Percentiles rank a stretch among this genome's conserved stretches.
Conservation (phyloP, 768 basidiomycete genomes). For the Leucocoprinus sp. region DNA sequence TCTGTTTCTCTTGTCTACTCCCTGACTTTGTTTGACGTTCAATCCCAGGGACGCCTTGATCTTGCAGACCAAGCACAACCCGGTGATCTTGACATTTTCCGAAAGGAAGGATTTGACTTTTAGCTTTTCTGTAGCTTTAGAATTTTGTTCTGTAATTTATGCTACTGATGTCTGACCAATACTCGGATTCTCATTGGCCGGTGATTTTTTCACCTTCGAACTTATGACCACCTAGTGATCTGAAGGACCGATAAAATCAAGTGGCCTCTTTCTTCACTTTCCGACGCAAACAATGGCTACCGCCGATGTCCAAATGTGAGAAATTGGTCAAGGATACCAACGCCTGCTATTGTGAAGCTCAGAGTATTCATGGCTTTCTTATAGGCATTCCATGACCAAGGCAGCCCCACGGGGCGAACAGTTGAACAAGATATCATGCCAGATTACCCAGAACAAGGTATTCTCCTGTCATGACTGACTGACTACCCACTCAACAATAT, state of each 20-base stretch:
- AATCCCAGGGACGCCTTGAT: constrained; percentile 63
- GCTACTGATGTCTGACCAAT: neutral
- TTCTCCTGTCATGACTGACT: neutral
- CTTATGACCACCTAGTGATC: neutral
- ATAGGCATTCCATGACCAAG: constrained; percentile 24
- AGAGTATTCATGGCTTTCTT: constrained; percentile 23
- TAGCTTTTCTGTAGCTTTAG: constrained; percentile 25
- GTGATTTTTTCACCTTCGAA: neutral
- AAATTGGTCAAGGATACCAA: neutral
- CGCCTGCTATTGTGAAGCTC: neutral
- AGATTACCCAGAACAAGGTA: constrained; percentile 74
- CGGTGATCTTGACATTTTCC: constrained; percentile 63
- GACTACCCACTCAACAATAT: neutral
- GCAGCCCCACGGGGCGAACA: constrained; percentile 19
- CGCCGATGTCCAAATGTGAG: constrained; percentile 51
- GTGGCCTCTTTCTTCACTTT: too few species aligned
- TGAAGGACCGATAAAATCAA: too few species aligned
- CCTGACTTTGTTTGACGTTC: constrained; percentile 8
- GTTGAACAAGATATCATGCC: constrained; percentile 69
- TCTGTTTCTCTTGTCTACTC: neutral
- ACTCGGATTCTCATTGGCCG: constrained; percentile 1
- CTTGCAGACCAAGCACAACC: constrained; percentile 69
- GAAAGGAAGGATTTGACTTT: constrained; percentile 86
- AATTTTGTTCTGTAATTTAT: neutral
- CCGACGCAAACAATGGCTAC: too few species aligned